Percentiles rank a stretch among this genome's conserved stretches.
phyloP scores from a whole-genome alignment of 1,284 basidiomycete genomes.

The Exobasidium rhododendri region DNA sequence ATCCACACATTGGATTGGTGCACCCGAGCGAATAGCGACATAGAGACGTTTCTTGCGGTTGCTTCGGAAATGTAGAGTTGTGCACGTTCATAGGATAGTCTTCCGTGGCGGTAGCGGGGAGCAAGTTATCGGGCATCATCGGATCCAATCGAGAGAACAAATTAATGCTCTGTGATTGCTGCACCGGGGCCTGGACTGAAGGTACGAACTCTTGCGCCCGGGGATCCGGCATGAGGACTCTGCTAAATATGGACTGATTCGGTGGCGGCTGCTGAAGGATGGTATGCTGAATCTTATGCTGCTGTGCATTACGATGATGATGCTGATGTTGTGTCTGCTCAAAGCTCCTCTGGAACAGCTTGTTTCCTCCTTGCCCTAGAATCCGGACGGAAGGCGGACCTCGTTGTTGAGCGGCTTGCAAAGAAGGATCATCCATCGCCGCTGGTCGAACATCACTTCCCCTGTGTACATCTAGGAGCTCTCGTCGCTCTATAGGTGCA shows the following conservation, averaged over 20 bases:
- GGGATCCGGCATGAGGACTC: conserved; percentile 47
- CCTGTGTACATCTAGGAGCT: too few species aligned
- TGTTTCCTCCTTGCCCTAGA: background rate
- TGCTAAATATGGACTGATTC: conserved; percentile 39
- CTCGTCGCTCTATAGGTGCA: too few species aligned
- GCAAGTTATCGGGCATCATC: conserved; percentile 42
- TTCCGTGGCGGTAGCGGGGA: conserved; percentile 1
- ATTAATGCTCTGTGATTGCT: background rate
- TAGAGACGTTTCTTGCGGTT: conserved; percentile 31
- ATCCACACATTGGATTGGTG: conserved; percentile 48
- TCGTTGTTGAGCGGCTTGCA: too few species aligned
- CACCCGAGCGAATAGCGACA: conserved; percentile 45
- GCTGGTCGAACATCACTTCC: too few species aligned
- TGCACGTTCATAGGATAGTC: background rate
- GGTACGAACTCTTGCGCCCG: conserved; percentile 44
- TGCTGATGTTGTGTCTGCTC: conserved; percentile 2
- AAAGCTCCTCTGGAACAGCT: conserved; percentile 1
- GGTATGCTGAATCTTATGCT: too few species aligned
- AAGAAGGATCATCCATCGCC: too few species aligned
- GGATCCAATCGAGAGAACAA: conserved; percentile 45
- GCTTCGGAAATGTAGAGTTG: conserved; percentile 31
- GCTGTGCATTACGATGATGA: too few species aligned
- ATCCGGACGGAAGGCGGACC: background rate
- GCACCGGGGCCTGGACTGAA: background rate
- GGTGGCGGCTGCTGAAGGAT: background rate